Evolutionary conservation across 1,284 basidiomycete species (phyloP).

Genomic region (Vanrija pseudolonga): DNA sequence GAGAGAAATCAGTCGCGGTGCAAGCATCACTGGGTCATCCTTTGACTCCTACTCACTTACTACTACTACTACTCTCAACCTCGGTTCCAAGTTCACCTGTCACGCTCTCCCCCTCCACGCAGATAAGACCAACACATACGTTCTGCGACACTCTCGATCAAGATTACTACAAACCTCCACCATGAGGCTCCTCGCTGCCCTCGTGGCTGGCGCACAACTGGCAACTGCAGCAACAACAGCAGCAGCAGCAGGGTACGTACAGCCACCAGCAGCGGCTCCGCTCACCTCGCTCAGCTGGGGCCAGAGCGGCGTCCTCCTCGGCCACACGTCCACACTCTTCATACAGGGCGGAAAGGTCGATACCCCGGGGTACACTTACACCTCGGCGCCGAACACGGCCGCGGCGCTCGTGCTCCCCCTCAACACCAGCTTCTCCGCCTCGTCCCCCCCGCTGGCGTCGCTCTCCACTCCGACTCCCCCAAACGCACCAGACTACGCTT

Average conservation of each 20-base stretch:
- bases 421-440: constrained; percentile 57
- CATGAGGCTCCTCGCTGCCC: too few relatives aligned
- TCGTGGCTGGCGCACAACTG: too few relatives aligned
- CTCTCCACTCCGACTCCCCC: constrained; percentile 50
- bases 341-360: constrained; percentile 77
- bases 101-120: too few relatives aligned
- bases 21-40: too few relatives aligned
- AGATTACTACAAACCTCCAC: too few relatives aligned
- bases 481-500: constrained; percentile 62
- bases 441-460: constrained; percentile 59
- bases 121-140: not conserved
- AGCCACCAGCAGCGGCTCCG: not conserved
- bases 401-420: constrained; percentile 68
- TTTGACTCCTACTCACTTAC: not conserved
- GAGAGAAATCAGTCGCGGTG: too few relatives aligned
- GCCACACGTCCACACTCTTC: constrained; percentile 57
- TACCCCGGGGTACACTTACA: constrained; percentile 65
- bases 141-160: not conserved
- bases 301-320: constrained; percentile 62
- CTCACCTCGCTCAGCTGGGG: constrained; percentile 68
- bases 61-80: not conserved
- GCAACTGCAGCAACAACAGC: not conserved
- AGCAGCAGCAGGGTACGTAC: not conserved
- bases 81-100: not conserved
- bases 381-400: constrained; percentile 65